These are phyloP conservation scores for Rhypophila decipiens DNA, from an alignment of 495 filamentous ascomycete species.

Conservation along the genomic window DNA sequence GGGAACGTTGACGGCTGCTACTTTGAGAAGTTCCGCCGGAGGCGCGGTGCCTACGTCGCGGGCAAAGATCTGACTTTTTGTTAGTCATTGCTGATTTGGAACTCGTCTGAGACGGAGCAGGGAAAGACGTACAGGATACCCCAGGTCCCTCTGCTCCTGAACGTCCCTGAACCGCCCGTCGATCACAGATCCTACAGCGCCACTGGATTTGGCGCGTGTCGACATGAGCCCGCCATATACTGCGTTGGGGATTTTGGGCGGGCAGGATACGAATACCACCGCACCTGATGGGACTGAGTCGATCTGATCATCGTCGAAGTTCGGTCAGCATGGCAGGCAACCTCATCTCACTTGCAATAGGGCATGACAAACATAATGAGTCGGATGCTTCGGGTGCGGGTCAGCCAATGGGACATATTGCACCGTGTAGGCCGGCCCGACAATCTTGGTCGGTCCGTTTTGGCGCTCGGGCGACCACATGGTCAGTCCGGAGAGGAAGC, in stretches of 20 bases:
- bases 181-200: constrained; percentile 42
- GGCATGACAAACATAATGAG: constrained; percentile 40
- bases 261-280: constrained; percentile 52
- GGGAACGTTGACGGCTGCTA: constrained; percentile 36
- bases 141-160: constrained; percentile 50
- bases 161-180: constrained; percentile 55
- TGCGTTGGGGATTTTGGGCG: constrained; percentile 45
- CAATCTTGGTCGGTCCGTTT: constrained; percentile 45
- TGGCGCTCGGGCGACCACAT: constrained; percentile 52
- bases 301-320: constrained; percentile 31
- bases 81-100: constrained; percentile 1
- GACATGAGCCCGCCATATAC: constrained; percentile 57
- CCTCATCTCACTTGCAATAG: background rate
- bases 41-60: constrained; percentile 48
- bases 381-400: constrained; percentile 35
- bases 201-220: constrained; percentile 42
- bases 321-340: background rate
- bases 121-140: constrained; percentile 31
- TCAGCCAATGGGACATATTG: constrained; percentile 43
- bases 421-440: constrained; percentile 54
- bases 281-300: constrained; percentile 45
- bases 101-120: background rate
- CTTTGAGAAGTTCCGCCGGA: constrained; percentile 38
- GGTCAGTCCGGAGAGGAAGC: constrained; percentile 51
- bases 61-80: constrained; percentile 39